Conservation (phyloP, 768 basidiomycete genomes). For the Saitozyma sp. region DNA sequence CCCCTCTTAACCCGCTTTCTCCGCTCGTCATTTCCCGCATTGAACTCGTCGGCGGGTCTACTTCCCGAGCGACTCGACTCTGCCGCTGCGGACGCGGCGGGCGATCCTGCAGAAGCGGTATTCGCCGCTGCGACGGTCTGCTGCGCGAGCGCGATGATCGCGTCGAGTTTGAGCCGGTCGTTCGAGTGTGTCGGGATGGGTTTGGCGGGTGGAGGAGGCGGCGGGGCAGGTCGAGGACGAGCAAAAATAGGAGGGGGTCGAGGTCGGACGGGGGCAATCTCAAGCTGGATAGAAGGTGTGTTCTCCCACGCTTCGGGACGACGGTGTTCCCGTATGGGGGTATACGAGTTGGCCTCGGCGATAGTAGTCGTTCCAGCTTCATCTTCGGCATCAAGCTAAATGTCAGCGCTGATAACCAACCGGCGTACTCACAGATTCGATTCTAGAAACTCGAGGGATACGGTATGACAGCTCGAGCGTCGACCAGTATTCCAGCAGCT, state of each 20-base stretch:
- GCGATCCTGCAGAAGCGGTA: conserved; percentile 7
- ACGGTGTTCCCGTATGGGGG: conserved; percentile 16
- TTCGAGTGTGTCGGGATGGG: conserved; percentile 16
- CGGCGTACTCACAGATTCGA: conserved; percentile 27
- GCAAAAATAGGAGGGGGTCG: conserved; percentile 32
- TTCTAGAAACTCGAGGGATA: conserved; percentile 38
- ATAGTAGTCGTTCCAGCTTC: conserved; percentile 46
- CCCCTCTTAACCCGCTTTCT: conserved; percentile 30
- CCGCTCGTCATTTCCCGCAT: conserved; percentile 22
- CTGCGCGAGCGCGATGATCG: conserved; percentile 54
- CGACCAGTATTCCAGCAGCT: conserved; percentile 82
- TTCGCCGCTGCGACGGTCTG: conserved; percentile 30
- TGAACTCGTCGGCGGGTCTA: conserved; percentile 17
- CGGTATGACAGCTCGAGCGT: conserved; percentile 57
- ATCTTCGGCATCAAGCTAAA: conserved; percentile 45
- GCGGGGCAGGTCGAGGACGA: conserved; percentile 31
- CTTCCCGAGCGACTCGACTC: conserved; percentile 30
- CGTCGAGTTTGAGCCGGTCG: conserved; percentile 44
- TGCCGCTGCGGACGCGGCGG: conserved; percentile 25
- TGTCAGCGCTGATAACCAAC: conserved; percentile 56
- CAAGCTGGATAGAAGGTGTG: conserved; percentile 22
- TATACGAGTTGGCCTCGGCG: conserved; percentile 25
- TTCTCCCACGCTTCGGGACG: conserved; percentile 40
- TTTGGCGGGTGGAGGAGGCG: conserved; percentile 11
- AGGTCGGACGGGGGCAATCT: conserved; percentile 37